phyloP scores from a whole-genome alignment of 2,329 filamentous ascomycete genomes.

The Daldinia sp. region DNA sequence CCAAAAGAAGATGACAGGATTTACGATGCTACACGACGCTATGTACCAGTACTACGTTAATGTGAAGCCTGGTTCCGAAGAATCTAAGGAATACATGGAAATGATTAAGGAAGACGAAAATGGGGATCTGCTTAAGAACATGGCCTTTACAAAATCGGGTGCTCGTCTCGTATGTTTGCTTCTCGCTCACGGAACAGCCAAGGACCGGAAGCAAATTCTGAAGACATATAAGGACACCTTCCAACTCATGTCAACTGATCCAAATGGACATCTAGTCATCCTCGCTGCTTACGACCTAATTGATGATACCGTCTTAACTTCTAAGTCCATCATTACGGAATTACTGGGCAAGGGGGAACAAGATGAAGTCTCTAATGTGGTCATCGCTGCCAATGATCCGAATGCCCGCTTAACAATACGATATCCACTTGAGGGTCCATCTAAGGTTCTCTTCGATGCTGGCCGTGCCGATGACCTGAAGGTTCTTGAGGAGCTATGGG shows the following conservation, averaged over 20 bases:
- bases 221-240: slow-evolving; percentile 92
- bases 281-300: slow-evolving; percentile 90
- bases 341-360: slow-evolving; percentile 79
- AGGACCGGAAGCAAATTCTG: slow-evolving; percentile 90
- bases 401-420: slow-evolving; percentile 77
- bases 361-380: slow-evolving; percentile 71
- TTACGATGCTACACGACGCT: slow-evolving; percentile 97
- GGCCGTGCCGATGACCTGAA: slow-evolving; percentile 75
- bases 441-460: slow-evolving; percentile 70
- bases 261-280: slow-evolving; percentile 82
- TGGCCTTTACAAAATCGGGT: slow-evolving; percentile 94
- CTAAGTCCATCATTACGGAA: slow-evolving; percentile 89
- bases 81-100: slow-evolving; percentile 89
- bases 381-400: slow-evolving; percentile 73
- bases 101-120: slow-evolving; percentile 91
- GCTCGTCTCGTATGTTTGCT: slow-evolving; percentile 83
- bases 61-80: slow-evolving; percentile 79
- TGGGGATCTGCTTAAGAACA: slow-evolving; percentile 90
- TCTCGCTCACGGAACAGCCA: slow-evolving; percentile 86
- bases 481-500: slow-evolving; percentile 80
- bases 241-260: slow-evolving; percentile 84
- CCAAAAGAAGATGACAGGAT: slow-evolving; percentile 96
- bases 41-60: slow-evolving; percentile 97
- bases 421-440: slow-evolving; percentile 81
- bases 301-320: slow-evolving; percentile 90